A percentile compares a stretch with the other conserved stretches of the same genome.
Conservation (phyloP, 2,329 filamentous ascomycete genomes). For the Xylariaceae sp. region DNA sequence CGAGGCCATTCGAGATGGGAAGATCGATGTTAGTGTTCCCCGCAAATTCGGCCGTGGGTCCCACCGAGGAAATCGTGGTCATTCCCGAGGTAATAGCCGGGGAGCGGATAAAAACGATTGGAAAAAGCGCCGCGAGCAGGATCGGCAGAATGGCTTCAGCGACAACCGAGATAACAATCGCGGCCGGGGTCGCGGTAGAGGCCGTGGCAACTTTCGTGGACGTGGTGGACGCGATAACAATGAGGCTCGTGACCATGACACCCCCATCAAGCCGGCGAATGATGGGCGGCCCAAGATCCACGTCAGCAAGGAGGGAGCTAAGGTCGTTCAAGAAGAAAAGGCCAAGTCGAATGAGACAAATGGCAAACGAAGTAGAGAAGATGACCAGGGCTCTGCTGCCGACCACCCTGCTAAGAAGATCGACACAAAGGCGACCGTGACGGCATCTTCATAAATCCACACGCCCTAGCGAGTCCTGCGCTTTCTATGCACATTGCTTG, state of each 20-base stretch:
- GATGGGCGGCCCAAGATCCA: slow-evolving; percentile 43
- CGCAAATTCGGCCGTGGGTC: slow-evolving; percentile 32
- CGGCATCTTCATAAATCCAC: slow-evolving; percentile 21
- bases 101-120: slow-evolving; percentile 51
- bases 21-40: slow-evolving; percentile 55
- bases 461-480: neutral
- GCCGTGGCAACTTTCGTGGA: slow-evolving; percentile 38
- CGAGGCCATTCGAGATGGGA: slow-evolving; percentile 66
- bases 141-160: slow-evolving; percentile 57
- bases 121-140: slow-evolving; percentile 60
- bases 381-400: slow-evolving; percentile 42
- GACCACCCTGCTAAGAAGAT: slow-evolving; percentile 59
- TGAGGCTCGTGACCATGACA: slow-evolving; percentile 36
- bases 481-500: neutral
- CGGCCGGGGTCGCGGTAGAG: slow-evolving; percentile 42
- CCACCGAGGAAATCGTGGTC: slow-evolving; percentile 36
- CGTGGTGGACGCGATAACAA: slow-evolving; percentile 38
- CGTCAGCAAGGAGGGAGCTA: slow-evolving; percentile 39
- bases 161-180: slow-evolving; percentile 39
- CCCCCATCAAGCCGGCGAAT: slow-evolving; percentile 31
- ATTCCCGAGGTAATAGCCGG: slow-evolving; percentile 37
- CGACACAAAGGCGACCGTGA: slow-evolving; percentile 45
- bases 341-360: slow-evolving; percentile 32
- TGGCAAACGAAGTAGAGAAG: slow-evolving; percentile 54
- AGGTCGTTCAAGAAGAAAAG: slow-evolving; percentile 31